Evolutionary conservation across 345 rosid genomes (phyloP).

Genomic region (Erysimum cheiranthoides): DNA sequence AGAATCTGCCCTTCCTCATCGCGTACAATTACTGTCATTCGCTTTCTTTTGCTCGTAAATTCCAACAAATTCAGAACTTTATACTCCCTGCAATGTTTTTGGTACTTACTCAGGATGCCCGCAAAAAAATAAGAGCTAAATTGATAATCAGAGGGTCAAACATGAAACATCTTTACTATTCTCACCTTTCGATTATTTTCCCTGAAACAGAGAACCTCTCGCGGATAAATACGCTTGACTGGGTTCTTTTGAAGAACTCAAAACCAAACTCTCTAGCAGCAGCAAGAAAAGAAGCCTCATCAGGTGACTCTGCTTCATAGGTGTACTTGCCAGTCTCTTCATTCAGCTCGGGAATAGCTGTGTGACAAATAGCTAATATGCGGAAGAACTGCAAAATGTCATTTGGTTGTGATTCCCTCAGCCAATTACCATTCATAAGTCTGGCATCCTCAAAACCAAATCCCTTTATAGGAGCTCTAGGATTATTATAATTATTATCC

Average conservation of each 20-base stretch:
- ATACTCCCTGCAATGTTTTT: slow-evolving; percentile 72
- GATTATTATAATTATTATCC: slow-evolving; percentile 53
- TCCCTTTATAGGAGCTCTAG: slow-evolving; percentile 65
- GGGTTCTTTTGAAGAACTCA: slow-evolving; percentile 87
- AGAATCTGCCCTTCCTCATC: slow-evolving; percentile 85
- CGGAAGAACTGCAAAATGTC: slow-evolving; percentile 69
- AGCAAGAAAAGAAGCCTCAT: slow-evolving; percentile 92
- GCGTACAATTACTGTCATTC: slow-evolving; percentile 88
- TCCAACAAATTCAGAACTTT: slow-evolving; percentile 89
- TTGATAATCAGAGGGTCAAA: slow-evolving; percentile 17
- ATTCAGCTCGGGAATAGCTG: slow-evolving; percentile 92
- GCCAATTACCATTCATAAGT: slow-evolving; percentile 84
- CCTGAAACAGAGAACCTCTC: slow-evolving; percentile 66
- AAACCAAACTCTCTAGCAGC: slow-evolving; percentile 98
- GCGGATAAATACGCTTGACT: slow-evolving; percentile 73
- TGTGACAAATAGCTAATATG: slow-evolving; percentile 88
- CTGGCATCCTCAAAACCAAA: slow-evolving; percentile 89
- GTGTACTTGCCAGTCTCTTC: slow-evolving; percentile 72
- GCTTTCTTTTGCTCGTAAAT: slow-evolving; percentile 95
- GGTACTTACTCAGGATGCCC: slow-evolving; percentile 32
- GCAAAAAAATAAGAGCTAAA: slow-evolving; percentile 24
- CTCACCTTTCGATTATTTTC: slow-evolving; percentile 74
- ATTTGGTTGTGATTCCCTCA: slow-evolving; percentile 69
- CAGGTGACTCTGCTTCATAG: slow-evolving; percentile 98
- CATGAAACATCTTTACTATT: slow-evolving; percentile 19